phyloP scores from a whole-genome alignment of 768 basidiomycete species.

The Ramaria rubella region DNA sequence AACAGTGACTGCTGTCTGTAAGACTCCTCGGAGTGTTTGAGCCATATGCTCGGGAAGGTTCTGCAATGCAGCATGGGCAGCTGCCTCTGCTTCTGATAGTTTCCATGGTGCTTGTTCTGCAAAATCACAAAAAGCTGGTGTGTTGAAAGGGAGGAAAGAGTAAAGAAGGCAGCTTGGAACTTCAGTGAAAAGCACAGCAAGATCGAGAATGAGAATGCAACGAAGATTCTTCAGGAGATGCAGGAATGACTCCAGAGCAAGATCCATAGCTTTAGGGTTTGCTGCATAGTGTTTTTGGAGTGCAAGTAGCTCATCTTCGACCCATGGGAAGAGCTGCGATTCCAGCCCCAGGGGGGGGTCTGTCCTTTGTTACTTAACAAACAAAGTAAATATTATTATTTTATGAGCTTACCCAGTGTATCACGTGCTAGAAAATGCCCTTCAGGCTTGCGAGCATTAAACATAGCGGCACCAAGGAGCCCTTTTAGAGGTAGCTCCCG shows the following conservation, averaged over 20 bases:
- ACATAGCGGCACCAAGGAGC: too few relatives aligned
- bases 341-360: slow-evolving; percentile 21
- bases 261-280: slow-evolving; percentile 20
- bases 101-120: slow-evolving; percentile 9
- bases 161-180: slow-evolving; percentile 23
- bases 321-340: slow-evolving; percentile 22
- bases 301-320: slow-evolving; percentile 18
- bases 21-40: background rate
- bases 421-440: slow-evolving; percentile 19
- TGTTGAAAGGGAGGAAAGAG: slow-evolving; percentile 23
- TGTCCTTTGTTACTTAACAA: slow-evolving; percentile 1
- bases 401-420: slow-evolving; percentile 18
- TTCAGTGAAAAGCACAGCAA: slow-evolving; percentile 22
- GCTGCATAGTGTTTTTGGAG: slow-evolving; percentile 9
- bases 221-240: slow-evolving; percentile 21
- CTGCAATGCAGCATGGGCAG: slow-evolving; percentile 15
- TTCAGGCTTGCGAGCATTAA: too few relatives aligned
- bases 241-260: slow-evolving; percentile 25
- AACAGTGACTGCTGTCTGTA: background rate
- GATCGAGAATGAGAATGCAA: slow-evolving; percentile 30
- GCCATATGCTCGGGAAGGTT: too few relatives aligned
- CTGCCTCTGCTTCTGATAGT: slow-evolving; percentile 17
- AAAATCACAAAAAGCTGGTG: slow-evolving; percentile 18
- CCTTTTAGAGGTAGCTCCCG: too few relatives aligned
- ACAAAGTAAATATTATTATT: too few relatives aligned